These are phyloP conservation scores for Meripilus lineatus DNA, from an alignment of 1,284 basidiomycete species.

Conservation along the genomic window DNA sequence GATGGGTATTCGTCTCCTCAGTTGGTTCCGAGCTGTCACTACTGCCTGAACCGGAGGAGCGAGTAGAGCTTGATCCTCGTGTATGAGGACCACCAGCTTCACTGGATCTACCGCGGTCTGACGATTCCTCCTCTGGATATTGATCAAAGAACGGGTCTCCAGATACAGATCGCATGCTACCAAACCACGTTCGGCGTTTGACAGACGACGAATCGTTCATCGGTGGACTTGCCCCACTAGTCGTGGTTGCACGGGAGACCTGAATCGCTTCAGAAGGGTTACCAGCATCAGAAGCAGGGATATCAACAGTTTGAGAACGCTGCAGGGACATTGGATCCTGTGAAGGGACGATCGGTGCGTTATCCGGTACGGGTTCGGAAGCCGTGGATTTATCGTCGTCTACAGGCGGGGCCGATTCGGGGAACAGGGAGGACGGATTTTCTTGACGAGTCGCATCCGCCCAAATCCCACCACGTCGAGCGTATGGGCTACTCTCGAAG, in stretches of 20 bases:
- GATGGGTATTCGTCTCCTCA: constrained; percentile 11
- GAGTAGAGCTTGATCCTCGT: constrained; percentile 17
- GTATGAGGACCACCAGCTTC: constrained; percentile 8
- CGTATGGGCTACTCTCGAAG: constrained; percentile 73
- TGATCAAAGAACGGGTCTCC: constrained; percentile 23
- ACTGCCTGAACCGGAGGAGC: constrained; percentile 8
- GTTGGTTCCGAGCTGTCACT: not conserved
- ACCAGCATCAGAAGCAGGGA: constrained; percentile 16
- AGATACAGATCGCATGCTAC: constrained; percentile 19
- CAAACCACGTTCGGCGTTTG: constrained; percentile 38
- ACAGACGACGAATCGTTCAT: constrained; percentile 9
- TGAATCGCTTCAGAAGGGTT: constrained; percentile 1
- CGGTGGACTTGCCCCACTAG: constrained; percentile 6
- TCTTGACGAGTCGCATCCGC: constrained; percentile 65
- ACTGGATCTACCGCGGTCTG: constrained; percentile 9
- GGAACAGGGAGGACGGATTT: constrained; percentile 20
- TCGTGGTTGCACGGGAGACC: constrained; percentile 13
- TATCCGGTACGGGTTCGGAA: too few species aligned
- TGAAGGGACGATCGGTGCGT: too few species aligned
- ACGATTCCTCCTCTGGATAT: constrained; percentile 18
- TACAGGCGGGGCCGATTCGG: constrained; percentile 9
- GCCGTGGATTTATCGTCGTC: constrained; percentile 17
- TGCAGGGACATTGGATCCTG: too few species aligned
- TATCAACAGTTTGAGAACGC: too few species aligned
- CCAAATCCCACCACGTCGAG: constrained; percentile 87